Conservation (phyloP, 2,329 filamentous ascomycete genomes). For the Beauveria pseudobassiana region DNA sequence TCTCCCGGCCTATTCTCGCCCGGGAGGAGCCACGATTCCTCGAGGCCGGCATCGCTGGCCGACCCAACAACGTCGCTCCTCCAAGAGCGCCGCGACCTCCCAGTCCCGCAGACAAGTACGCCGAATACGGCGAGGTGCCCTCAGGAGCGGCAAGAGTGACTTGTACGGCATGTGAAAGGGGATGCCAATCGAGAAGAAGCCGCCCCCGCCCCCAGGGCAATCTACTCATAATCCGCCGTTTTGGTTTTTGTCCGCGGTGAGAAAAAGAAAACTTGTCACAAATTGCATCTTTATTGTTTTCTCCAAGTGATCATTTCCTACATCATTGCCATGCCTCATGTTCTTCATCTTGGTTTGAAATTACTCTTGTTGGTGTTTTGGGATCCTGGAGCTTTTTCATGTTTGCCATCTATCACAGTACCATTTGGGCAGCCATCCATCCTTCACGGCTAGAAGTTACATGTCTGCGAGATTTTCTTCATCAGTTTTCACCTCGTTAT, state of each 20-base stretch:
- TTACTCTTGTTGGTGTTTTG: not conserved
- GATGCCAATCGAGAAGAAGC: not conserved
- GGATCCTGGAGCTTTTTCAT: not conserved
- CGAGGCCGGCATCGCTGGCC: constrained; percentile 12
- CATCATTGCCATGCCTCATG: not conserved
- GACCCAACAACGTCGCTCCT: not conserved
- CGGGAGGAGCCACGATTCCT: constrained; percentile 12
- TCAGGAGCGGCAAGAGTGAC: constrained; percentile 28
- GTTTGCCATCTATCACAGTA: not conserved
- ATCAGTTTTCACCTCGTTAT: not conserved
- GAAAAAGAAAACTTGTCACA: no score
- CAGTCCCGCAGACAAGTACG: not conserved
- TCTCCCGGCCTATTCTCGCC: not conserved
- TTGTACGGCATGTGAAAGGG: constrained; percentile 23
- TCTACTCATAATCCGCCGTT: not conserved
- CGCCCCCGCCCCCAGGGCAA: not conserved
- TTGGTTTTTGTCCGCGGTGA: no score
- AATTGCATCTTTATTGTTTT: no score
- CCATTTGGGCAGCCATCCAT: not conserved
- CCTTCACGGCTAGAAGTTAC: not conserved
- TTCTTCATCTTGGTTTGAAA: not conserved
- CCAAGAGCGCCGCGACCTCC: not conserved
- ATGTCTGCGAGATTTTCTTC: not conserved
- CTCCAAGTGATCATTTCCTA: no score
- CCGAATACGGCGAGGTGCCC: constrained; percentile 23